Conservation (phyloP, 768 basidiomycete genomes). For the Psilocybe cubensis region DNA sequence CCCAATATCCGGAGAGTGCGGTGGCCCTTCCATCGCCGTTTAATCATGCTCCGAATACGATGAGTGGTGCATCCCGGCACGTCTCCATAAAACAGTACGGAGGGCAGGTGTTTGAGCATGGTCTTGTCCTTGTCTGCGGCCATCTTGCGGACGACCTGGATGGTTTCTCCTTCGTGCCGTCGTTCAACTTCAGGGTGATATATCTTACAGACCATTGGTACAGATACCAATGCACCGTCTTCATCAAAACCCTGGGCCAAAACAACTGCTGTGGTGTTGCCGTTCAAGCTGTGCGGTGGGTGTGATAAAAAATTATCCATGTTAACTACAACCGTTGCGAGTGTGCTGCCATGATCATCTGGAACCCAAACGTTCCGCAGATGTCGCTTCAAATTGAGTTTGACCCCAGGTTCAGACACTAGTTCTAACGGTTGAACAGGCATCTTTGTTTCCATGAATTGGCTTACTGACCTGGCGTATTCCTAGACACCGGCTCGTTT, state of each 20-base stretch:
- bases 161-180: constrained; percentile 4
- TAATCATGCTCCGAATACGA: constrained; percentile 11
- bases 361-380: neutral
- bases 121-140: neutral
- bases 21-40: neutral
- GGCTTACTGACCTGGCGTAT: neutral
- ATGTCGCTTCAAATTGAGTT: neutral
- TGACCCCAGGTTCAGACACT: neutral
- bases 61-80: neutral
- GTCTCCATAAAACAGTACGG: constrained; percentile 6
- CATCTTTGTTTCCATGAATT: neutral
- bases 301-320: neutral
- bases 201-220: constrained; percentile 12
- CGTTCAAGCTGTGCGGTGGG: neutral
- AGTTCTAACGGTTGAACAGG: neutral
- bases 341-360: neutral
- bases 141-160: constrained; percentile 1
- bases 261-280: constrained; percentile 6
- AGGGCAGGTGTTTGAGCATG: constrained; percentile 10
- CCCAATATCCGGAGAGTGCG: neutral
- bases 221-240: too few relatives aligned
- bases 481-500: neutral
- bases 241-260: neutral
- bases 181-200: constrained; percentile 8
- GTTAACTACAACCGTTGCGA: neutral